phyloP scores from a whole-genome alignment of 345 rosid species.

The Mallotus nudiflorus region DNA sequence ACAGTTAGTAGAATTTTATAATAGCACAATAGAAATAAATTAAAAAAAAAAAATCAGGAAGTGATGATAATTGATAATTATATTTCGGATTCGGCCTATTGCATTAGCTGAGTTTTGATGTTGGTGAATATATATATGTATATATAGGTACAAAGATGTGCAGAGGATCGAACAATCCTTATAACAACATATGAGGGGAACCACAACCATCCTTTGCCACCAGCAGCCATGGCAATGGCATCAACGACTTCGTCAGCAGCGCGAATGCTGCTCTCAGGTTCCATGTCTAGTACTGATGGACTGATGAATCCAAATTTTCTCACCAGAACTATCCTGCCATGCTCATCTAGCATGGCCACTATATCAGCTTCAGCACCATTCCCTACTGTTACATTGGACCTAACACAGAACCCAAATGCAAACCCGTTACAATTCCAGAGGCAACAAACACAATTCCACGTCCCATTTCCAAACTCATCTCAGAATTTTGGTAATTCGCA shows the following conservation, averaged over 20 bases:
- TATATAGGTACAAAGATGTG: slow-evolving; percentile 86
- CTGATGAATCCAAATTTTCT: slow-evolving; percentile 68
- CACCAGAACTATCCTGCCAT: slow-evolving; percentile 69
- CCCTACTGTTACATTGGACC: slow-evolving; percentile 91
- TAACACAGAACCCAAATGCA: slow-evolving; percentile 53
- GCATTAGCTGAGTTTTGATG: no score
- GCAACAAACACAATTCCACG: slow-evolving; percentile 39
- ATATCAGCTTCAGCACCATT: slow-evolving; percentile 97
- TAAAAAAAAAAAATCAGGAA: no score
- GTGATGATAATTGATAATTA: no score
- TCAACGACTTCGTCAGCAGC: slow-evolving; percentile 91
- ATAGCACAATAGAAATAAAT: no score
- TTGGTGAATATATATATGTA: no score
- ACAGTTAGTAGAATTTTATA: no score
- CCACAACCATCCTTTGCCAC: slow-evolving; percentile 96
- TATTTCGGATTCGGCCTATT: no score
- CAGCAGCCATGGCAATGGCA: slow-evolving; percentile 89
- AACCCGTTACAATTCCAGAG: slow-evolving; percentile 43
- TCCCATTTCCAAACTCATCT: slow-evolving; percentile 43
- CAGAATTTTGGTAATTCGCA: slow-evolving; percentile 23
- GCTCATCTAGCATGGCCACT: slow-evolving; percentile 94
- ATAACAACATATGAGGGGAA: slow-evolving; percentile 92
- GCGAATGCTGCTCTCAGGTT: slow-evolving; percentile 77
- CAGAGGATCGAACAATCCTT: slow-evolving; percentile 76
- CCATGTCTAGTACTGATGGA: slow-evolving; percentile 79